Evolutionary conservation across 2,329 filamentous ascomycete species (phyloP), one percentile per base, ranked within the genome.

Genomic region (Colletotrichum truncatum): DNA sequence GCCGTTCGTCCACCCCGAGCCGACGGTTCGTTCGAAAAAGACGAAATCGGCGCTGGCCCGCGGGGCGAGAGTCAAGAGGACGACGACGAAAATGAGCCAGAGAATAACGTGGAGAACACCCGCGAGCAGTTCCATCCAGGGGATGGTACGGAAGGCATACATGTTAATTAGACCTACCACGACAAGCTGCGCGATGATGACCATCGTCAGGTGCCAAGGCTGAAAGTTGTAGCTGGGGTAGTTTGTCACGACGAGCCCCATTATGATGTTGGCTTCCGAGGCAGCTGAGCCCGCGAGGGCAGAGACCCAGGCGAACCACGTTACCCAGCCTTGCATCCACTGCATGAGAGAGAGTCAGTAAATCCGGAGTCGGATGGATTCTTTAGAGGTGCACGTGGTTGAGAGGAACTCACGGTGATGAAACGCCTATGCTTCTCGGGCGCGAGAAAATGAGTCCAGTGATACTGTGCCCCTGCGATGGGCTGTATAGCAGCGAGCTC

Each of bases 401-500:
- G 32, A 36, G 1, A n/a, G 18, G 6, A 25, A 14, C 48, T 4
- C 54, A 62, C 62, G 32, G 62, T 65, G 41, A 65, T 65, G 56
- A 65, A 65, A 5, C 62, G 39, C 9, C 56, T 34, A 21, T 65
- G 62, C n/a, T 55, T 65, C 41, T 62, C 48, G 3, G 62, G 62
- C 18, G 62, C 62, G 6, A 65, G 56, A 11, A 65, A 62, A 43
- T 65, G 49, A 26, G 62, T 65, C 69, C 68, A 71, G 53, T 71
- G 68, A 26, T 70, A 71, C 46, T 71, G 69, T 3, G 69, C 68
- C 8, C 69, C 69, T 12, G 69, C 69, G 36, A 70, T 71, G 11
- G 69, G 69, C 2, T 67, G 67, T n/a, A 71, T 71, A 32, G 68
- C 66, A 8, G 69, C 62, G n/a, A 71, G 68, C 38, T 71, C 69